Base-by-base conservation (phyloP, 2,329 filamentous ascomycete species). In the Dactylellina parvicollis region DNA sequence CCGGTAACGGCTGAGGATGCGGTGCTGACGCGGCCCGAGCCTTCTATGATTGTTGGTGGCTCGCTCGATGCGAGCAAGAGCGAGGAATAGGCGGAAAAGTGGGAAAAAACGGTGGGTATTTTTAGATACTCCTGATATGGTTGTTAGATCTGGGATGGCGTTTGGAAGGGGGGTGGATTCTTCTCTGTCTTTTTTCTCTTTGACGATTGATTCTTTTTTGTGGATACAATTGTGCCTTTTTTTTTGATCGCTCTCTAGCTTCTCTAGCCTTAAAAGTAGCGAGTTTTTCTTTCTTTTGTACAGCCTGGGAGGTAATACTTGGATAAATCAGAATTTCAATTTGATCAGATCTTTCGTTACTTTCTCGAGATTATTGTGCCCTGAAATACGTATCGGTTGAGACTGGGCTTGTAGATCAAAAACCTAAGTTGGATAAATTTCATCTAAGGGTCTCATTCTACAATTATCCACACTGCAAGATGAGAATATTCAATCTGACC, bases 131-230 rank as follows among this genome's bases (percentile, higher is more conserved):
- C 34, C 18, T 66, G 30, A 50, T 50, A 18, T 42, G 44, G 30
- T 46, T 65, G 64, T 38, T 69, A 60, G 64, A 69, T 50, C 40
- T 60, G 40, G 64, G 64, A 5, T 8, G 64, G 62, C 62, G 52
- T 69, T 67, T 22, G 52, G 44, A n/a, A n/a, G n/a, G n/a, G 42
- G 42, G 32, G 16, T 54, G 9, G 26, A 20, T n/a, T 49, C 30
- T 38, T 9, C 34, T n/a, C 16, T 14, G 4, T 40, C 20, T 40
- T 32, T 36, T 44, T 49, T 40, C 16, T 40, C 22, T 46, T 52
- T 47, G 14, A 32, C 8, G 18, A 24, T 49, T 49, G 12, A 18
- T 38, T 38, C 26, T 52, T 8, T 32, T 30, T 54, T 36, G 49
- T 32, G 49, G 49, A 49, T 36, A 54, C 28, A 12, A 9, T 46